Percentiles rank a stretch among this genome's conserved stretches.
Evolutionary conservation across 108 stramenopile genomes (phyloP).

Genomic region (Nitzschia inconspicua): DNA sequence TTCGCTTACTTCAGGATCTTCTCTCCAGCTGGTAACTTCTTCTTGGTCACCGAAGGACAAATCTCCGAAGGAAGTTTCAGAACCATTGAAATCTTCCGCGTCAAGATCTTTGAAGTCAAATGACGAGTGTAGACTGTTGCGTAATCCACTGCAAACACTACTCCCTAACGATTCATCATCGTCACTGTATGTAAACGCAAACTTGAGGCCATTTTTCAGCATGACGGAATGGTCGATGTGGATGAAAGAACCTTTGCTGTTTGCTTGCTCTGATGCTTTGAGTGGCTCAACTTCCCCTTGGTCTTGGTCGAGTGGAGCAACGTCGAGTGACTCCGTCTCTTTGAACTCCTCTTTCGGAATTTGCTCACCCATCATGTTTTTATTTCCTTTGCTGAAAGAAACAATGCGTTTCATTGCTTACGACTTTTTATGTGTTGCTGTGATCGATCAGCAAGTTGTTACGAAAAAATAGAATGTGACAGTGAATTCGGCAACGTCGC

Average conservation of each 20-base stretch:
- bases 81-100: neutral
- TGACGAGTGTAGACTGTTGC: constrained; percentile 20
- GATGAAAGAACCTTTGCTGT: constrained; percentile 10
- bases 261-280: neutral
- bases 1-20: constrained; percentile 22
- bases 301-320: no score
- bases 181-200: constrained; percentile 21
- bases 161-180: constrained; percentile 13
- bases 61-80: neutral
- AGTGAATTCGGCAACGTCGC: no score
- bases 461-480: no score
- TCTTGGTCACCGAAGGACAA: neutral
- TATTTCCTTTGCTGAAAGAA: no score
- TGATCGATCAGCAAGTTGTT: no score
- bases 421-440: no score
- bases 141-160: constrained; percentile 21
- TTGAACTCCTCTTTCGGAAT: no score
- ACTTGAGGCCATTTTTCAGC: constrained; percentile 16
- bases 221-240: constrained; percentile 11
- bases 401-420: no score
- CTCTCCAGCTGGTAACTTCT: constrained; percentile 19
- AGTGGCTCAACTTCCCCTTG: no score
- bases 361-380: no score
- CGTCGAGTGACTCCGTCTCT: no score
- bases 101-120: constrained; percentile 1